Conservation (phyloP, 2,329 filamentous ascomycete genomes). For the Hirsutella rhossiliensis region DNA sequence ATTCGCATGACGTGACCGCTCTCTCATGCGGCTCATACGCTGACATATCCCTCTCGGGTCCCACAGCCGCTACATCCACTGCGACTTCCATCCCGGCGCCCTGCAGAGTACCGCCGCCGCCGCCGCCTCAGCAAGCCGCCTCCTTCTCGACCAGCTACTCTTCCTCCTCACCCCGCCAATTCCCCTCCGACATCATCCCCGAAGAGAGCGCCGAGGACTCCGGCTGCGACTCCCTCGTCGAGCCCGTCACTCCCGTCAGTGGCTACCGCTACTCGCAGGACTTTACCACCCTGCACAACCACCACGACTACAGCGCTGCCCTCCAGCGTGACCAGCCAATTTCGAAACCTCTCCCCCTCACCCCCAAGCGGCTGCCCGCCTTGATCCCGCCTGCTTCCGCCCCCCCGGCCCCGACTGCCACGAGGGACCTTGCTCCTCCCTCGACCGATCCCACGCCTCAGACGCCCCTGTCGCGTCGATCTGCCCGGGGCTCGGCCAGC, state of each 20-base stretch:
- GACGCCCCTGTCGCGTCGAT: constrained; percentile 23
- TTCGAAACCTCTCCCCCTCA: constrained; percentile 4
- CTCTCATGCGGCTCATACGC: constrained; percentile 4
- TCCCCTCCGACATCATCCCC: constrained; percentile 39
- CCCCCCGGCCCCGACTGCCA: constrained; percentile 5
- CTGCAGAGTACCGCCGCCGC: constrained; percentile 3
- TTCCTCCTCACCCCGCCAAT: constrained; percentile 34
- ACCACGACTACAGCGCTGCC: constrained; percentile 18
- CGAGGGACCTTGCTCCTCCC: not conserved
- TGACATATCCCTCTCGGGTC: constrained; percentile 5
- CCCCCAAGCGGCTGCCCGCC: constrained; percentile 1
- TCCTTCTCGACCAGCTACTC: constrained; percentile 14
- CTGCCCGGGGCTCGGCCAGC: constrained; percentile 28
- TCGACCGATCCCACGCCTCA: not conserved
- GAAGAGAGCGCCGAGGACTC: constrained; percentile 45
- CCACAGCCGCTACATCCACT: not conserved
- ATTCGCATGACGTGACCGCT: constrained; percentile 8
- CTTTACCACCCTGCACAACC: constrained; percentile 27
- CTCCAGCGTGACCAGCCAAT: constrained; percentile 11
- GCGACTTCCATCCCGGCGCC: not conserved
- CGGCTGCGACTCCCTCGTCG: constrained; percentile 45
- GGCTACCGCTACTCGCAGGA: constrained; percentile 42
- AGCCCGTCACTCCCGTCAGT: constrained; percentile 50
- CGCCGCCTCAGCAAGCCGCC: not conserved
- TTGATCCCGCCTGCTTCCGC: not conserved